Evolutionary conservation across 148 eudicot species (phyloP), one percentile per base, ranked within the genome.

Genomic region (Chenopodium quinoa): DNA sequence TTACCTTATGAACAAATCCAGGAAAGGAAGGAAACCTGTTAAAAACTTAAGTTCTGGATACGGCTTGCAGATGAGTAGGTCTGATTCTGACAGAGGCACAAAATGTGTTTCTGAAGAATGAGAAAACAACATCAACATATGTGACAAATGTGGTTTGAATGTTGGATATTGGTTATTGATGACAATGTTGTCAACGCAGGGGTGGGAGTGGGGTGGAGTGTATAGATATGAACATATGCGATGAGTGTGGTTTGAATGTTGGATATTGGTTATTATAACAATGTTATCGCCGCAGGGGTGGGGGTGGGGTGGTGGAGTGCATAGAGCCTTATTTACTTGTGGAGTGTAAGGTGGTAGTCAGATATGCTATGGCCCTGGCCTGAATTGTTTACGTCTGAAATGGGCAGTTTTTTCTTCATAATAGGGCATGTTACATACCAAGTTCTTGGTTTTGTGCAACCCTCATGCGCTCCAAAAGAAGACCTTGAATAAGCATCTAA

Each of bases 1-100:
- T 85, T 78, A 88, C 66, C 91, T 94, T 68, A 94, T 94, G 97
- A 89, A 87, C 75, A 84, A 86, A 75, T 89, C 88, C 44, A 75
- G 84, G 81, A 90, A 80, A 79, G 70, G 81, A 76, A 82, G 75
- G 46, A 90, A 83, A 22, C 34, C 10, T 17, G 79, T 71, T 50
- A 78, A 40, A 31, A 73, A 8, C 37, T 11, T 71, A 52, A 47
- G 64, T 47, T 50, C 76, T 73, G 44, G 83, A 56, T 40, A 25
- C 62, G 46, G 63, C 71, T 71, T 84, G 64, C 75, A 48, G 78
- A 37, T 29, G 14, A 63, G 34, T 82, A 29, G 81, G 81, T 22
- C 62, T 72, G 66, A 25, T n/a, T 22, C 37, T 71, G 56, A n/a
- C 25, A 76, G 47, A 46, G 82, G 73, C 50, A 40, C 73, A 5